These are phyloP conservation scores for Ophiostoma sp. DNA, from an alignment of 2,329 filamentous ascomycete genomes.

Conservation along the genomic window DNA sequence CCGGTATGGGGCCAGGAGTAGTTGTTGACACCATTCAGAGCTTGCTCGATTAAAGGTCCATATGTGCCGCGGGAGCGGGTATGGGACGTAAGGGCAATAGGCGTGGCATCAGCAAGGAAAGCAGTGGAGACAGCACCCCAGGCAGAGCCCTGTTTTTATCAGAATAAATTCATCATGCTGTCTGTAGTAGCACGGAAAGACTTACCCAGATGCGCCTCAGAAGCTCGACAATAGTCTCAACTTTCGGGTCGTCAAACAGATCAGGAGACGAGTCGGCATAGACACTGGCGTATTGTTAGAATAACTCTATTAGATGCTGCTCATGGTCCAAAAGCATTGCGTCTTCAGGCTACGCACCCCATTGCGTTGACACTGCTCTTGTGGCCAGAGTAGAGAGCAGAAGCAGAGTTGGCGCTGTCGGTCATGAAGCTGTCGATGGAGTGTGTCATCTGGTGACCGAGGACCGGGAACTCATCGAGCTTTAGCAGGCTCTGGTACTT, in stretches of 20 bases:
- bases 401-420: slow-evolving; percentile 79
- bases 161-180: too few relatives aligned
- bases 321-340: background rate
- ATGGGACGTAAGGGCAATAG: slow-evolving; percentile 67
- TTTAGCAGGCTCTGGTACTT: slow-evolving; percentile 71
- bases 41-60: slow-evolving; percentile 67
- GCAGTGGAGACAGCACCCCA: slow-evolving; percentile 73
- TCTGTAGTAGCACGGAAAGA: background rate
- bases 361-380: slow-evolving; percentile 79
- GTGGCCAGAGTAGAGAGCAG: slow-evolving; percentile 74
- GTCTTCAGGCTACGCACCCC: slow-evolving; percentile 31
- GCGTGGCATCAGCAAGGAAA: slow-evolving; percentile 74
- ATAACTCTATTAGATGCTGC: background rate
- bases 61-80: slow-evolving; percentile 65
- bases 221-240: slow-evolving; percentile 76
- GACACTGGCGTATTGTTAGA: slow-evolving; percentile 39
- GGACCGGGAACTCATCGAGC: slow-evolving; percentile 77
- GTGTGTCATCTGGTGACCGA: slow-evolving; percentile 86
- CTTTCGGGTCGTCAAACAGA: slow-evolving; percentile 75
- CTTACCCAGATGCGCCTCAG: slow-evolving; percentile 57
- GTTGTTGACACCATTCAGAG: slow-evolving; percentile 69
- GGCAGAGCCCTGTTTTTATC: slow-evolving; percentile 39
- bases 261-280: slow-evolving; percentile 72
- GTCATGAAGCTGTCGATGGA: slow-evolving; percentile 82
- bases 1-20: slow-evolving; percentile 72